phyloP scores from a whole-genome alignment of 75 land plant genomes.

The Picea glauca region DNA sequence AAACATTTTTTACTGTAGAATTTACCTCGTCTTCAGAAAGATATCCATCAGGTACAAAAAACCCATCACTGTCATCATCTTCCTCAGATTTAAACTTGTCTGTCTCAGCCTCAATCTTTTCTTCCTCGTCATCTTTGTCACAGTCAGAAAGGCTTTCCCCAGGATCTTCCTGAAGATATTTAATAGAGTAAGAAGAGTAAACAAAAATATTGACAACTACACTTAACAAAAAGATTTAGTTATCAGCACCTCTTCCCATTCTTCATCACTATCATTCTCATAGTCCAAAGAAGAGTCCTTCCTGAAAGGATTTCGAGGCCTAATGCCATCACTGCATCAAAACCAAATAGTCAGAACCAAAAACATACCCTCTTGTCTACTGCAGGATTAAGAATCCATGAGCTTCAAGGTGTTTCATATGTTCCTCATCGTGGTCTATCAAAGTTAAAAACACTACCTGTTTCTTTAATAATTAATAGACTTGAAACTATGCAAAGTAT shows the following conservation, averaged over 20 bases:
- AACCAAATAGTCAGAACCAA: neutral
- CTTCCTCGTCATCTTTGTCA: constrained; percentile 86
- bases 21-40: constrained; percentile 92
- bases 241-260: constrained; percentile 93
- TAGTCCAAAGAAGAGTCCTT: constrained; percentile 89
- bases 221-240: neutral
- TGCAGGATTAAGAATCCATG: neutral
- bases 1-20: neutral
- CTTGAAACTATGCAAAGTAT: neutral
- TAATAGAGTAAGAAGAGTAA: neutral
- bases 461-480: neutral
- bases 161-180: constrained; percentile 76
- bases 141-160: constrained; percentile 97
- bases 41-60: constrained; percentile 98
- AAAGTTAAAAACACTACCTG: too few relatives aligned
- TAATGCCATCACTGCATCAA: constrained; percentile 44
- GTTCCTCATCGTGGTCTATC: too few relatives aligned
- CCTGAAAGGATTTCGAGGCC: constrained; percentile 73
- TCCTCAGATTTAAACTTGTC: constrained; percentile 38
- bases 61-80: constrained; percentile 82
- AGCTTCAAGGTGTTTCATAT: neutral
- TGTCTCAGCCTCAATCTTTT: constrained; percentile 34
- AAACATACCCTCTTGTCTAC: neutral
- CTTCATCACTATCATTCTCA: constrained; percentile 97
- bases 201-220: neutral